Conservation (phyloP, 228 moss, liverwort and hornwort species). For the Sphagnum magellanicum region DNA sequence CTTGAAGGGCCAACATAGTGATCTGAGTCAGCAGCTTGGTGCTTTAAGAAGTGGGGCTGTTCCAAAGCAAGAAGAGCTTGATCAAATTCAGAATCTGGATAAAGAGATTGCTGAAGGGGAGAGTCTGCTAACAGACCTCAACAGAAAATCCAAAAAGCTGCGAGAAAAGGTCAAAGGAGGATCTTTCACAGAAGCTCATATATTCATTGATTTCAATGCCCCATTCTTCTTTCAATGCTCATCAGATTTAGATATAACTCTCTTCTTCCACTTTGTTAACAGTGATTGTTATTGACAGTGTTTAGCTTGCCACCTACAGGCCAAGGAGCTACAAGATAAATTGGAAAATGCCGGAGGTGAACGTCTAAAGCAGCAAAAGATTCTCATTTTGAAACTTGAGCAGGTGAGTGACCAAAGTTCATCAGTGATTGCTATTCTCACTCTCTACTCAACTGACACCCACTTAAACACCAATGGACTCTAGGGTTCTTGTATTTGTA, state of each 20-base stretch:
- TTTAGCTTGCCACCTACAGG: conserved; percentile 26
- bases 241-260: neutral
- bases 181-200: too few species aligned
- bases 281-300: too few species aligned
- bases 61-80: conserved; percentile 73
- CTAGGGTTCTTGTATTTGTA: too few species aligned
- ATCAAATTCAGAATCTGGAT: conserved; percentile 58
- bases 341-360: conserved; percentile 92
- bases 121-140: conserved; percentile 44
- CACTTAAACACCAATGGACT: too few species aligned
- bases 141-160: conserved; percentile 70
- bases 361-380: conserved; percentile 73
- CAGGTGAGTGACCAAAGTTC: conserved; percentile 32
- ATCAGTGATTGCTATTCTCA: too few species aligned
- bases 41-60: conserved; percentile 56
- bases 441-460: too few species aligned
- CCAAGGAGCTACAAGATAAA: conserved; percentile 72
- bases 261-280: neutral
- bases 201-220: neutral
- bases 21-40: conserved; percentile 68
- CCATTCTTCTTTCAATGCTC: neutral
- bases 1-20: conserved; percentile 66
- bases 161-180: conserved; percentile 57
- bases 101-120: conserved; percentile 58
- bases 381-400: conserved; percentile 65